phyloP scores from a whole-genome alignment of 352 stramenopile species.

The Pseudoperonospora humuli region DNA sequence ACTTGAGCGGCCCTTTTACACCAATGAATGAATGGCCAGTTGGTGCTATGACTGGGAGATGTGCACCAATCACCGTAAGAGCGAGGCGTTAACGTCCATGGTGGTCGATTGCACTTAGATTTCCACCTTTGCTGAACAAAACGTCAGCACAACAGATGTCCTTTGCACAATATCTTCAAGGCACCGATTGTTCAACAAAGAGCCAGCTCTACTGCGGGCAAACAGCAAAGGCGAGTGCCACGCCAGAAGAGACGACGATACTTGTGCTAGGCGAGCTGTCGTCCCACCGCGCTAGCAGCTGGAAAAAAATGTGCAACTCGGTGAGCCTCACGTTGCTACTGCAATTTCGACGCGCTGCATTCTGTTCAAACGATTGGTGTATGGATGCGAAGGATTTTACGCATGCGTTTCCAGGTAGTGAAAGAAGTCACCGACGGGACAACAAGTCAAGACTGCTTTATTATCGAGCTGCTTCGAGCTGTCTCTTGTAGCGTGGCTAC shows the following conservation, averaged over 20 bases:
- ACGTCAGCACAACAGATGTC: constrained; percentile 13
- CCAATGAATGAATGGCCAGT: background rate
- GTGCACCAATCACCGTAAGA: background rate
- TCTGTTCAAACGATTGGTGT: background rate
- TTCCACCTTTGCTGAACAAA: constrained; percentile 2
- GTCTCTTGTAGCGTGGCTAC: background rate
- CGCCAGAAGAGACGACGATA: too few species aligned
- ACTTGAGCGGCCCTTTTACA: constrained; percentile 17
- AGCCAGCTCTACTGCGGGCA: constrained; percentile 3
- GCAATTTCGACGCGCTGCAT: constrained; percentile 1
- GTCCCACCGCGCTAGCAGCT: constrained; percentile 7
- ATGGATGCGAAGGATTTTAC: too few species aligned
- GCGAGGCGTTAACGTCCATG: background rate
- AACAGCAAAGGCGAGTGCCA: too few species aligned
- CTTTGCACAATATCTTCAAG: constrained; percentile 1
- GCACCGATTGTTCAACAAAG: constrained; percentile 13
- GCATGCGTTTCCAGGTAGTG: too few species aligned
- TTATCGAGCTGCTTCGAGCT: background rate
- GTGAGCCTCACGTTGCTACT: constrained; percentile 1
- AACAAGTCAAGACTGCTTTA: background rate
- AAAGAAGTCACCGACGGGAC: too few species aligned
- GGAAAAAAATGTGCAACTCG: constrained; percentile 17
- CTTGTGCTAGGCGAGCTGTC: too few species aligned
- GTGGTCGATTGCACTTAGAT: background rate
- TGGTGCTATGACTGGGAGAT: background rate